Conservation (phyloP, 257 asterid species). For the Solanum boliviense region DNA sequence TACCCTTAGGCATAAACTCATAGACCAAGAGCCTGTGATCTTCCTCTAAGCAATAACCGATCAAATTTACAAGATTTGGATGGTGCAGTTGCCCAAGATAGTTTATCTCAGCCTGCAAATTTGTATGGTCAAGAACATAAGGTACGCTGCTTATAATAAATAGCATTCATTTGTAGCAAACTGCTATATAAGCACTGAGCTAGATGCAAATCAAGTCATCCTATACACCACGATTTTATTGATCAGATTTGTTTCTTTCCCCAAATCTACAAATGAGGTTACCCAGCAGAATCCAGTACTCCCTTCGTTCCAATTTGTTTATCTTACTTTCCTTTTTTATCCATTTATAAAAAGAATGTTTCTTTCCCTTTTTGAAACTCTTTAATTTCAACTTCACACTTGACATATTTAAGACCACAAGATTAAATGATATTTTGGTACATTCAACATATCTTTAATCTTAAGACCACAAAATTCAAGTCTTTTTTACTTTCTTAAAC, state of each 20-base stretch:
- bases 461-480: background rate
- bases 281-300: background rate
- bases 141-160: background rate
- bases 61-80: conserved; percentile 63
- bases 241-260: background rate
- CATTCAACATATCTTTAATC: background rate
- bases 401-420: background rate
- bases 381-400: background rate
- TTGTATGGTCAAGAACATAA: background rate
- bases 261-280: background rate
- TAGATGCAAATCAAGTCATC: background rate
- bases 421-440: background rate
- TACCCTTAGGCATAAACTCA: conserved; percentile 71
- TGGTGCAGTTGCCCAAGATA: conserved; percentile 57
- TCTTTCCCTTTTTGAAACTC: background rate
- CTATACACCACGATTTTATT: background rate
- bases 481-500: background rate
- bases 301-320: background rate
- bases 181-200: background rate
- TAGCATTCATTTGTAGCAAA: background rate
- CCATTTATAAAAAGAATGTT: background rate
- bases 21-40: conserved; percentile 58
- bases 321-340: background rate
- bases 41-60: conserved; percentile 66
- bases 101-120: conserved; percentile 54